Conservation (phyloP, 1,284 basidiomycete genomes). For the Taiwanofungus camphoratus region DNA sequence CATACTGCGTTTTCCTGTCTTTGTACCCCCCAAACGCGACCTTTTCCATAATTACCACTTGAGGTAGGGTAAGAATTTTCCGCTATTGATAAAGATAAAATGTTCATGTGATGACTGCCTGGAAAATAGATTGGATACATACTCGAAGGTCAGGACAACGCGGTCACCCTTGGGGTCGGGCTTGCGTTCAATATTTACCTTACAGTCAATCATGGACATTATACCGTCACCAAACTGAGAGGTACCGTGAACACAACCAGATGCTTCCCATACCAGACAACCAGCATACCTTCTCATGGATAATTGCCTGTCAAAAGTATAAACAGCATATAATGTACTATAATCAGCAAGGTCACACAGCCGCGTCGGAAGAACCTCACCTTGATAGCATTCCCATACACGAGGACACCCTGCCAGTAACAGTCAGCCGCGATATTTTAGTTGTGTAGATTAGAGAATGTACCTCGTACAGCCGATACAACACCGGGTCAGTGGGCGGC, state of each 20-base stretch:
- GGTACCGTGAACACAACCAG: neutral
- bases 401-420: constrained; percentile 53
- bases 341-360: constrained; percentile 2
- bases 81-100: constrained; percentile 33
- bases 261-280: neutral
- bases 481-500: constrained; percentile 74
- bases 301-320: constrained; percentile 51
- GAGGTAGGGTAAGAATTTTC: constrained; percentile 70
- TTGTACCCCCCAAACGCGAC: too few relatives aligned
- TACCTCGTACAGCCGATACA: constrained; percentile 85
- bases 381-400: constrained; percentile 81
- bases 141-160: constrained; percentile 81
- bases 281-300: constrained; percentile 71
- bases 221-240: constrained; percentile 83
- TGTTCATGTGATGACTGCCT: constrained; percentile 1
- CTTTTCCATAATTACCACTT: constrained; percentile 52
- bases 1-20: too few relatives aligned
- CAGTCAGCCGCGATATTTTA: neutral
- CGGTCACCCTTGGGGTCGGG: constrained; percentile 79
- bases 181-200: constrained; percentile 68
- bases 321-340: constrained; percentile 2
- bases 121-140: constrained; percentile 31
- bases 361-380: constrained; percentile 27
- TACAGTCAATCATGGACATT: constrained; percentile 89
- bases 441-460: neutral